Conservation (phyloP, 192 early-diverging fungal species). For the Backusella luteola region DNA sequence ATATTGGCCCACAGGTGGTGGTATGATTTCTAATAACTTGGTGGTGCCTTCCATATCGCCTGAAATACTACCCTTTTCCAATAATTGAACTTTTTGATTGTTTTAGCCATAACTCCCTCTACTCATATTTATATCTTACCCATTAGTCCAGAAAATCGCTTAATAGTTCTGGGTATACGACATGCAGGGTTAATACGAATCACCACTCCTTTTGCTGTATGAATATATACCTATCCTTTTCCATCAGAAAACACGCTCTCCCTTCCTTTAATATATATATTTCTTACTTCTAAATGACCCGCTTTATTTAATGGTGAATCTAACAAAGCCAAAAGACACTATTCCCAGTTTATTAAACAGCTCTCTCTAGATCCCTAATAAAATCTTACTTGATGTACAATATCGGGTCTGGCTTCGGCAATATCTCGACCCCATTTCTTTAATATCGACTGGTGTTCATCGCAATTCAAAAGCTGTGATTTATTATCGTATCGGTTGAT, state of each 20-base stretch:
- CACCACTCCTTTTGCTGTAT: constrained; percentile 88
- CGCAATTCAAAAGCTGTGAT: constrained; percentile 93
- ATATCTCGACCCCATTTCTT: constrained; percentile 78
- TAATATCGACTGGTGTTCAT: constrained; percentile 90
- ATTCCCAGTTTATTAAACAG: no score
- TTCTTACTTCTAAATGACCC: constrained; percentile 74
- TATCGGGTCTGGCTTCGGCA: constrained; percentile 87
- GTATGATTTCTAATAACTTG: constrained; percentile 92
- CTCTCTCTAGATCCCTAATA: no score
- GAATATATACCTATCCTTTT: constrained; percentile 77
- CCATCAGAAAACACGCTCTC: neutral
- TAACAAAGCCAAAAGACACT: constrained; percentile 91
- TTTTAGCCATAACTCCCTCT: neutral
- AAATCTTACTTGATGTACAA: constrained; percentile 83
- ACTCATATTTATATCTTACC: constrained; percentile 41
- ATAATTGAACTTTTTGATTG: constrained; percentile 70
- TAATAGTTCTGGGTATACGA: constrained; percentile 97
- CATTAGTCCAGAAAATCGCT: constrained; percentile 97
- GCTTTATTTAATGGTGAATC: constrained; percentile 98
- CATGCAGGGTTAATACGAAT: constrained; percentile 96
- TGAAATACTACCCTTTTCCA: constrained; percentile 91
- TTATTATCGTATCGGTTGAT: constrained; percentile 66
- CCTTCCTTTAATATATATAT: neutral
- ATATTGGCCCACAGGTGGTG: constrained; percentile 92
- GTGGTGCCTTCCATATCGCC: constrained; percentile 67